phyloP scores from a whole-genome alignment of 345 rosid species.

The Clarkia xantiana region DNA sequence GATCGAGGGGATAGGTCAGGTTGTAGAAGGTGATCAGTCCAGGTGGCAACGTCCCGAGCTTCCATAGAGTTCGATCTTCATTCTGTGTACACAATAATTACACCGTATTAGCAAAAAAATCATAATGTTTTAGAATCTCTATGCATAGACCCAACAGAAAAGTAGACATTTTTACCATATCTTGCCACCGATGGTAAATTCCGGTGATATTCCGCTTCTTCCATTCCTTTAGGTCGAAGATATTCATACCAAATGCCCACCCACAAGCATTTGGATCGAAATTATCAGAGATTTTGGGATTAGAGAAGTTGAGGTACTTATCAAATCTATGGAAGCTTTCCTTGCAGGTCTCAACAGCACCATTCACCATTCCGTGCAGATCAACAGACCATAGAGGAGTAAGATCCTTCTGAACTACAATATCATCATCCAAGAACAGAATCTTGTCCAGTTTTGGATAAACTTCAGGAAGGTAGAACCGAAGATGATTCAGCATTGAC shows the following conservation, averaged over 20 bases:
- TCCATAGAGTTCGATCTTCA: conserved; percentile 95
- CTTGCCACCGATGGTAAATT: conserved; percentile 93
- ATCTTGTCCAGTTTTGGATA: conserved; percentile 19
- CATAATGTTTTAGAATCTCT: too few species aligned
- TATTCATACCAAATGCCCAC: conserved; percentile 99
- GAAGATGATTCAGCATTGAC: conserved; percentile 20
- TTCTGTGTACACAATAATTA: conserved; percentile 71
- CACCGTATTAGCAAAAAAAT: too few species aligned
- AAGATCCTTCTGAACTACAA: conserved; percentile 18
- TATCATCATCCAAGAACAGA: conserved; percentile 20
- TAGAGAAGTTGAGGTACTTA: conserved; percentile 93
- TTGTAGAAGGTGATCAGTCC: conserved; percentile 93
- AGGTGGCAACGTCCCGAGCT: conserved; percentile 90
- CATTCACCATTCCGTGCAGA: conserved; percentile 20
- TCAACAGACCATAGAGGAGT: conserved; percentile 18
- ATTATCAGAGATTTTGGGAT: conserved; percentile 62
- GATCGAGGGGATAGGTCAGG: conserved; percentile 64
- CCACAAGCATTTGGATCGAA: conserved; percentile 78
- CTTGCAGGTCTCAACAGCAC: conserved; percentile 17
- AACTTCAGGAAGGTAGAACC: conserved; percentile 18
- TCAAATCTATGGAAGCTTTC: conserved; percentile 49
- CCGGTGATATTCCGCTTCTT: conserved; percentile 70
- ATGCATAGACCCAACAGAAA: too few species aligned
- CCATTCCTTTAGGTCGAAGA: conserved; percentile 94
- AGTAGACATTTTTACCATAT: conserved; percentile 35